A percentile compares a stretch with the other conserved stretches of the same genome.
phyloP scores from a whole-genome alignment of 2,329 filamentous ascomycete genomes.

The Pezicula rhizophila region DNA sequence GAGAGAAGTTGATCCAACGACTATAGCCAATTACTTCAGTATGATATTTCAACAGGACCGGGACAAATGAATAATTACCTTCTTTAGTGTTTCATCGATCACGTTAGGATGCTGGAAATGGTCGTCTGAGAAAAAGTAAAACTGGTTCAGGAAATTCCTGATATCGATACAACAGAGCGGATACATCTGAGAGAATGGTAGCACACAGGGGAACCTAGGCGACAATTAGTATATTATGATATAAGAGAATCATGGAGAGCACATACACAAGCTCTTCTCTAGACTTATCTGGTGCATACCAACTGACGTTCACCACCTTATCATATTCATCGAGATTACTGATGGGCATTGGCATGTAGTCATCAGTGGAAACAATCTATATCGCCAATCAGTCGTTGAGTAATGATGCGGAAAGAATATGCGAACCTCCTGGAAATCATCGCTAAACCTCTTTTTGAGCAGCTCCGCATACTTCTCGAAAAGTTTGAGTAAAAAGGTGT shows the following conservation, averaged over 20 bases:
- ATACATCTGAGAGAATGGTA: conserved; percentile 99
- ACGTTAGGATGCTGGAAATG: conserved; percentile 86
- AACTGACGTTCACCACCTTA: conserved; percentile 92
- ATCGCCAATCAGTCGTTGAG: conserved; percentile 8
- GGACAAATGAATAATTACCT: conserved; percentile 40
- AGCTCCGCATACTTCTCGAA: conserved; percentile 94
- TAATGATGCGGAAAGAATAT: background rate
- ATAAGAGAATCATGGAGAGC: conserved; percentile 2
- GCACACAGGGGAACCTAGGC: conserved; percentile 78
- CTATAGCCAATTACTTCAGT: conserved; percentile 34
- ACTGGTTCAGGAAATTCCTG: conserved; percentile 93
- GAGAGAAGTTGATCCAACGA: conserved; percentile 93
- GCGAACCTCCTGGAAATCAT: conserved; percentile 84
- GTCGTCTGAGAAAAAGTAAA: conserved; percentile 95
- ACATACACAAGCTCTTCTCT: conserved; percentile 68
- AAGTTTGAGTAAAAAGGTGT: conserved; percentile 77
- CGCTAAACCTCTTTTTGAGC: conserved; percentile 84
- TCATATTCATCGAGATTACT: conserved; percentile 86
- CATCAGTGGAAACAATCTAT: conserved; percentile 77
- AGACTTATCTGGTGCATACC: conserved; percentile 82
- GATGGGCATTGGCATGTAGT: conserved; percentile 99
- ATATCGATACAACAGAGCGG: conserved; percentile 97
- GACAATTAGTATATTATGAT: conserved; percentile 5
- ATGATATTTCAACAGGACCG: background rate
- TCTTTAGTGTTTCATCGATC: conserved; percentile 85